Percentiles rank a stretch among this genome's conserved stretches.
These are phyloP conservation scores for Trichoderma gracile DNA, from an alignment of 2,329 filamentous ascomycete genomes.

Conservation along the genomic window DNA sequence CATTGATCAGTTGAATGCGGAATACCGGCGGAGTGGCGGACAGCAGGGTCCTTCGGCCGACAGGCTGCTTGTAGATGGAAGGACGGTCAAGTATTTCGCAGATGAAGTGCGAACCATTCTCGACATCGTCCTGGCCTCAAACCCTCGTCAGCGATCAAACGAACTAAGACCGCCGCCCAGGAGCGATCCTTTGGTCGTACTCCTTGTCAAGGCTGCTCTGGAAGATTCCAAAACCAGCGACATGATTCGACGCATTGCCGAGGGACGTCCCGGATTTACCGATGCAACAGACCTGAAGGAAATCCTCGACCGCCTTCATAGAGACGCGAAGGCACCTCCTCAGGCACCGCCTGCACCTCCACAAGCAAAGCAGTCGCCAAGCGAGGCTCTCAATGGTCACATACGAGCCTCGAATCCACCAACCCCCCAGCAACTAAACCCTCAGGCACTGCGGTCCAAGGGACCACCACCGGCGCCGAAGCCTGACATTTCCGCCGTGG, in stretches of 20 bases:
- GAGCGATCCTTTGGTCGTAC: slow-evolving; percentile 57
- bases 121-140: slow-evolving; percentile 60
- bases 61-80: slow-evolving; percentile 54
- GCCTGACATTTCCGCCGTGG: slow-evolving; percentile 64
- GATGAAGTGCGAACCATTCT: slow-evolving; percentile 59
- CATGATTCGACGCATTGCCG: slow-evolving; percentile 56
- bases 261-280: slow-evolving; percentile 51
- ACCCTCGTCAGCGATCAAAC: slow-evolving; percentile 56
- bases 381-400: slow-evolving; percentile 39
- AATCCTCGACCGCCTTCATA: slow-evolving; percentile 51
- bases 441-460: slow-evolving; percentile 61
- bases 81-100: slow-evolving; percentile 61
- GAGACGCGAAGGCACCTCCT: slow-evolving; percentile 43
- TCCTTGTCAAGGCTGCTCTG: slow-evolving; percentile 58
- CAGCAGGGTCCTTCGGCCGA: slow-evolving; percentile 57
- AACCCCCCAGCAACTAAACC: slow-evolving; percentile 37
- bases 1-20: slow-evolving; percentile 72
- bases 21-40: slow-evolving; percentile 55
- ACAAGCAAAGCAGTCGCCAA: slow-evolving; percentile 36
- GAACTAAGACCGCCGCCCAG: slow-evolving; percentile 55
- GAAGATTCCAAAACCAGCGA: slow-evolving; percentile 53
- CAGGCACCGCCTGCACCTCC: slow-evolving; percentile 36
- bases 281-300: slow-evolving; percentile 58
- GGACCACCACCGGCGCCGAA: slow-evolving; percentile 56
- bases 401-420: slow-evolving; percentile 27